Percentiles rank a stretch among this genome's conserved stretches.
These are phyloP conservation scores for Hypsizygus marmoreus DNA, from an alignment of 768 basidiomycete genomes.

Conservation along the genomic window DNA sequence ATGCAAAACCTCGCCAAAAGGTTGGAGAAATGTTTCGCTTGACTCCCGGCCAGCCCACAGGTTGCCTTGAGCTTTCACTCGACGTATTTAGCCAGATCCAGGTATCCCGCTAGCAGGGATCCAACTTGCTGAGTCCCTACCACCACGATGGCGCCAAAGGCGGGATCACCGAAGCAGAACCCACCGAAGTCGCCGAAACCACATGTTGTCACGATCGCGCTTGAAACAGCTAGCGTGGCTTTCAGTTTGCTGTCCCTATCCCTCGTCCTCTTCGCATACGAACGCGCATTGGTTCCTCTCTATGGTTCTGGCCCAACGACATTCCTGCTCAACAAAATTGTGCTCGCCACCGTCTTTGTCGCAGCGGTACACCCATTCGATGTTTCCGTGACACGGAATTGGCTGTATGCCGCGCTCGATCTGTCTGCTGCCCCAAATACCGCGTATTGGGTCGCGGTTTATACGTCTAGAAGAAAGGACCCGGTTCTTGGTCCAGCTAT, in stretches of 20 bases:
- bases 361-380: constrained; percentile 42
- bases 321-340: constrained; percentile 44
- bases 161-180: background rate
- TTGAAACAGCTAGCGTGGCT: constrained; percentile 9
- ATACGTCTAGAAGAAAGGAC: constrained; percentile 54
- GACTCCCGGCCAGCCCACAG: too few relatives aligned
- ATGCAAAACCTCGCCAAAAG: too few relatives aligned
- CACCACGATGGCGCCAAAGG: background rate
- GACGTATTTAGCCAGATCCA: too few relatives aligned
- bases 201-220: background rate
- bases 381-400: constrained; percentile 30
- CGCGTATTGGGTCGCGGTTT: constrained; percentile 67
- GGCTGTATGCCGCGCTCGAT: constrained; percentile 40
- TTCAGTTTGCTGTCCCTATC: constrained; percentile 39
- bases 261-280: constrained; percentile 61
- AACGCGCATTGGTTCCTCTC: constrained; percentile 64
- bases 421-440: constrained; percentile 56
- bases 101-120: too few relatives aligned
- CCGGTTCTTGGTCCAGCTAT: constrained; percentile 59
- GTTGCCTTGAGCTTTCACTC: too few relatives aligned
- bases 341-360: constrained; percentile 35
- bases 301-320: constrained; percentile 64
- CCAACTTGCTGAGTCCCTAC: background rate
- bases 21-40: too few relatives aligned
- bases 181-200: constrained; percentile 7